Evolutionary conservation across 192 early-diverging fungal species (phyloP).

Genomic region (Coemansia pectinata): DNA sequence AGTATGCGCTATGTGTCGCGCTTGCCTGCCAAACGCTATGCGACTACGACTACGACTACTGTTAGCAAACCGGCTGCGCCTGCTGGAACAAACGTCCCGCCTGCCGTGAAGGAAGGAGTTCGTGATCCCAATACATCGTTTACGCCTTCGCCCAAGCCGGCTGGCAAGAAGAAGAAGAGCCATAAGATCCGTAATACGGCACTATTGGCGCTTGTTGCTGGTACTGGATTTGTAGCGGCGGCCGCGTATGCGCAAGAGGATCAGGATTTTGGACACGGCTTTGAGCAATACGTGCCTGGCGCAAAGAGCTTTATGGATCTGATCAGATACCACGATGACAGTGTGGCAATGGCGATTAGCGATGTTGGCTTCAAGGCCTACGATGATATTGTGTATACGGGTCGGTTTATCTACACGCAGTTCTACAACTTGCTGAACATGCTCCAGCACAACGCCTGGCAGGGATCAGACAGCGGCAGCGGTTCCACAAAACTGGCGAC

Average conservation of each 20-base stretch:
- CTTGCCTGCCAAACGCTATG: conserved; percentile 15
- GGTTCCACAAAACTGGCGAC: conserved; percentile 8
- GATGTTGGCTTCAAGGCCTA: conserved; percentile 64
- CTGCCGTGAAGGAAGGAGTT: conserved; percentile 22
- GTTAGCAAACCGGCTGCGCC: neutral
- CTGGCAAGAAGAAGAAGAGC: conserved; percentile 33
- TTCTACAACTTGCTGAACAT: conserved; percentile 56
- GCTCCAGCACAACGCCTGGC: conserved; percentile 53
- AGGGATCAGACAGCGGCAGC: conserved; percentile 33
- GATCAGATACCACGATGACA: conserved; percentile 55
- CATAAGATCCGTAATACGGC: conserved; percentile 46
- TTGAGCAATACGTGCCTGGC: conserved; percentile 62
- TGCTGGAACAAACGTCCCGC: neutral
- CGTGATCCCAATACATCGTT: conserved; percentile 23
- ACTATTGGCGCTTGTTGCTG: conserved; percentile 27
- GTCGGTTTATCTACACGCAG: conserved; percentile 48
- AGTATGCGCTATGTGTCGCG: neutral
- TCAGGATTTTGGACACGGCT: conserved; percentile 58
- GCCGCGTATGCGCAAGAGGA: conserved; percentile 48
- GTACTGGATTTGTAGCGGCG: conserved; percentile 43
- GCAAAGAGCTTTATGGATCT: conserved; percentile 57
- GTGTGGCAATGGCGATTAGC: conserved; percentile 46
- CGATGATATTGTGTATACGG: conserved; percentile 50
- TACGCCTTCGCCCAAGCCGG: conserved; percentile 34
- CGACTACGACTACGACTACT: conserved; percentile 16